A percentile compares a stretch with the other conserved stretches of the same genome.
Conservation (phyloP, 192 early-diverging fungal species). For the Mycoemilia scoparia region DNA sequence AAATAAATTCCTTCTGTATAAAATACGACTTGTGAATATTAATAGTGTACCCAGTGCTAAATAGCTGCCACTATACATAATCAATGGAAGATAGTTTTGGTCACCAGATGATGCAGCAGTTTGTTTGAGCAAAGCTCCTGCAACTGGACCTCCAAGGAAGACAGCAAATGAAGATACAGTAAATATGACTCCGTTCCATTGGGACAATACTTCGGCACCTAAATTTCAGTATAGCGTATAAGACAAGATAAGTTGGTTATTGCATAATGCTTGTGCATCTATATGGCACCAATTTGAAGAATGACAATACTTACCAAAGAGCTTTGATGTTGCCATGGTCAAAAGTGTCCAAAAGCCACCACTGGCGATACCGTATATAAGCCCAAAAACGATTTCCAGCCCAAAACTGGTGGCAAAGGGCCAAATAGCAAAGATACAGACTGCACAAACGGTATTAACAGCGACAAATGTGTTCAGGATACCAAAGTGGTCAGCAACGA, state of each 20-base stretch:
- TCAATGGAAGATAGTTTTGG: slow-evolving; percentile 12
- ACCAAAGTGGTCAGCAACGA: slow-evolving; percentile 20
- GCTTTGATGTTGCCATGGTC: slow-evolving; percentile 14
- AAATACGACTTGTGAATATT: too few relatives aligned
- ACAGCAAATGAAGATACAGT: slow-evolving; percentile 16
- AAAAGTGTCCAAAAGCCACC: slow-evolving; percentile 25
- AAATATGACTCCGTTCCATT: slow-evolving; percentile 19
- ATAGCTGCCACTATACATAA: slow-evolving; percentile 17
- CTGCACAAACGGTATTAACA: slow-evolving; percentile 3
- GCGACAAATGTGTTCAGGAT: slow-evolving; percentile 18
- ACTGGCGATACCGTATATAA: slow-evolving; percentile 15
- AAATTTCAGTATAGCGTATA: too few relatives aligned
- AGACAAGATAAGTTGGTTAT: too few relatives aligned
- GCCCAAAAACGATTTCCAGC: slow-evolving; percentile 11
- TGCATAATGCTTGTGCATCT: too few relatives aligned
- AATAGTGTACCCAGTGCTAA: too few relatives aligned
- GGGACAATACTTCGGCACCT: slow-evolving; percentile 16
- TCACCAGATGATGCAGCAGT: slow-evolving; percentile 10
- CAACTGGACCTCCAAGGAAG: slow-evolving; percentile 21
- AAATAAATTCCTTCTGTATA: too few relatives aligned
- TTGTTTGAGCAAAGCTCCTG: slow-evolving; percentile 13
- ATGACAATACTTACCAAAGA: too few relatives aligned
- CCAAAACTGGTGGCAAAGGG: slow-evolving; percentile 19
- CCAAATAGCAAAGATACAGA: slow-evolving; percentile 16
- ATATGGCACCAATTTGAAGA: too few relatives aligned